These are phyloP conservation scores for Paralagenidium karlingii DNA, from an alignment of 352 stramenopile genomes.

Conservation along the genomic window DNA sequence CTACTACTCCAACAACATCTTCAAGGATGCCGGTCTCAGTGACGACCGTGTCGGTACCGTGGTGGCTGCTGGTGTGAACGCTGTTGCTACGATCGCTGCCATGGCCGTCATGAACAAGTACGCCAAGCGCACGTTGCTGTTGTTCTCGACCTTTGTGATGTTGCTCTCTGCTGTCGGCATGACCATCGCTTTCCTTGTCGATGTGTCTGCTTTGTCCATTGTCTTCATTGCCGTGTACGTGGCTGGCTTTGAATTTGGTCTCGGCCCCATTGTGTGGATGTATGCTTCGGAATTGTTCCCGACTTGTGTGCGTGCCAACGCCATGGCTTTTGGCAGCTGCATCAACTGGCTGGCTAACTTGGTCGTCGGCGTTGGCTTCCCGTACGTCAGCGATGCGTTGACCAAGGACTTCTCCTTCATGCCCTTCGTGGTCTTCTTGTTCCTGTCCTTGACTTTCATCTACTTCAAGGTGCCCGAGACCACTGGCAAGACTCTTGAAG, in stretches of 20 bases:
- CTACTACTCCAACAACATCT: conserved; percentile 35
- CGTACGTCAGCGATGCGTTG: conserved; percentile 28
- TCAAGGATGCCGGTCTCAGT: conserved; percentile 16
- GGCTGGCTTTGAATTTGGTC: conserved; percentile 22
- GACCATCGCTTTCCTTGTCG: conserved; percentile 26
- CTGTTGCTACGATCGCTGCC: conserved; percentile 17
- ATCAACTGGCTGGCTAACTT: conserved; percentile 42
- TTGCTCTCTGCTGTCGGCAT: conserved; percentile 29
- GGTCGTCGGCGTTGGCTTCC: conserved; percentile 35
- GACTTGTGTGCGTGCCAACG: conserved; percentile 25
- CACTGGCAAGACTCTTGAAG: conserved; percentile 26
- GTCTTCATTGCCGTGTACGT: conserved; percentile 34
- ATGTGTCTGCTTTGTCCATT: conserved; percentile 10
- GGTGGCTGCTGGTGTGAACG: conserved; percentile 27
- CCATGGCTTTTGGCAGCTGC: conserved; percentile 27
- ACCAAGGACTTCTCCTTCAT: conserved; percentile 16
- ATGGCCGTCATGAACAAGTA: conserved; percentile 26
- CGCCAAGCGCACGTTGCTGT: conserved; percentile 38
- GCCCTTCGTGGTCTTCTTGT: conserved; percentile 19
- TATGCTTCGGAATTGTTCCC: conserved; percentile 45
- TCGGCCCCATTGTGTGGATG: conserved; percentile 39
- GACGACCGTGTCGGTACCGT: conserved; percentile 25
- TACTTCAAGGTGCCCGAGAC: conserved; percentile 24
- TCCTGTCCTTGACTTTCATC: conserved; percentile 17
- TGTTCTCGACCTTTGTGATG: conserved; percentile 24